Evolutionary conservation across 768 basidiomycete genomes (phyloP).

Genomic region (Mycena rebaudengoi): DNA sequence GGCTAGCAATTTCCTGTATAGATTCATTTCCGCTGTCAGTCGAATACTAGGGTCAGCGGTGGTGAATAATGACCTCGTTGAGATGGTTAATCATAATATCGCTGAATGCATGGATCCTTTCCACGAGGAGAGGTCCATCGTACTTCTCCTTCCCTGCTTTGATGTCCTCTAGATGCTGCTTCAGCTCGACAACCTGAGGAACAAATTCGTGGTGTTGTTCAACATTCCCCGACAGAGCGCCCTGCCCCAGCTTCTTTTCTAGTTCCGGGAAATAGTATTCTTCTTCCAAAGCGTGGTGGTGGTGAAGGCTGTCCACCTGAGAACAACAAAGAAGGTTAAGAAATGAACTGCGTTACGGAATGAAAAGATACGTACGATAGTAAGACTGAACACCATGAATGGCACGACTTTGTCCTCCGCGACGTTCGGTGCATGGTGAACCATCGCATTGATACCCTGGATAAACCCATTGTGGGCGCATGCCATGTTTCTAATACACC

Average conservation of each 20-base stretch:
- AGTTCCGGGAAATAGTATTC: conserved; percentile 24
- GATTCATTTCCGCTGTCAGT: too few species aligned
- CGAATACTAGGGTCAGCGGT: neutral
- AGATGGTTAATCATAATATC: neutral
- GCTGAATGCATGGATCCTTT: neutral
- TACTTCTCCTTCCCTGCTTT: conserved; percentile 8
- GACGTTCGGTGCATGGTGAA: conserved; percentile 16
- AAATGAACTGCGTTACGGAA: neutral
- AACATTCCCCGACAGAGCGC: conserved; percentile 23
- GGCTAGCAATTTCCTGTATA: neutral
- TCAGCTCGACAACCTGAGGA: conserved; percentile 7
- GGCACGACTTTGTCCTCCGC: conserved; percentile 18
- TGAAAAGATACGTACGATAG: neutral
- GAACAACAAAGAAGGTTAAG: neutral
- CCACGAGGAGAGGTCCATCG: neutral
- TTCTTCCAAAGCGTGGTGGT: conserved; percentile 30
- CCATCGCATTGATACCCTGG: conserved; percentile 27
- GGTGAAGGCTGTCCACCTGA: conserved; percentile 13
- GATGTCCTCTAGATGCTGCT: conserved; percentile 24
- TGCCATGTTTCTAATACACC: conserved; percentile 19
- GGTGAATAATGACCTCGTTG: neutral
- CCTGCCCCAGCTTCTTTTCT: conserved; percentile 12
- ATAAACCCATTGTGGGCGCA: conserved; percentile 30
- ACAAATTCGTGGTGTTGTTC: conserved; percentile 29
- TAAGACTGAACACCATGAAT: conserved; percentile 26